Conservation (phyloP, 2,329 filamentous ascomycete species). For the Hymenoscyphus fructigenus region DNA sequence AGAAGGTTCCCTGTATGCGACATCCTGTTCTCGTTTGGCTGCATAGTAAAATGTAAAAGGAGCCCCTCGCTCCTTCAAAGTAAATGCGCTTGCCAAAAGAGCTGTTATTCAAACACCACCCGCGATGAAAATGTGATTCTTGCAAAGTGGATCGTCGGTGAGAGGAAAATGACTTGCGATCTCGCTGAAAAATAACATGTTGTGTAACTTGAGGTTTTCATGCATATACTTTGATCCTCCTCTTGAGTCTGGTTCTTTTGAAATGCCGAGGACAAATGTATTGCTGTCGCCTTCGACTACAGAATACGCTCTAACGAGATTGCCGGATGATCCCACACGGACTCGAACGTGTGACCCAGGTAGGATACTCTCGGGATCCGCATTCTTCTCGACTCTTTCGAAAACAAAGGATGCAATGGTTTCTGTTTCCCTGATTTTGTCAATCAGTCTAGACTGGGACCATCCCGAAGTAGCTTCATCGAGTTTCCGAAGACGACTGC, state of each 20-base stretch:
- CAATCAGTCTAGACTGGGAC: conserved; percentile 41
- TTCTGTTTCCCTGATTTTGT: conserved; percentile 50
- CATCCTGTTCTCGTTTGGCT: conserved; percentile 50
- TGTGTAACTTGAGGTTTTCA: conserved; percentile 46
- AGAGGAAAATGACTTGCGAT: conserved; percentile 51
- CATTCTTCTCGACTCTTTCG: conserved; percentile 50
- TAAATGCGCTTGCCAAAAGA: conserved; percentile 52
- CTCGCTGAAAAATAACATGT: conserved; percentile 50
- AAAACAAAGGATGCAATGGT: conserved; percentile 52
- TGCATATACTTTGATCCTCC: conserved; percentile 63
- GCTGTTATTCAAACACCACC: conserved; percentile 68
- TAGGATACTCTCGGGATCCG: conserved; percentile 35
- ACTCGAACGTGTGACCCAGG: conserved; percentile 56
- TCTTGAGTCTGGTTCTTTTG: conserved; percentile 62
- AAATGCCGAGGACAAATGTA: conserved; percentile 57
- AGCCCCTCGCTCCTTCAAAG: conserved; percentile 56
- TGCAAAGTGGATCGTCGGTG: conserved; percentile 52
- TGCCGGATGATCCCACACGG: conserved; percentile 52
- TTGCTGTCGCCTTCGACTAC: conserved; percentile 52
- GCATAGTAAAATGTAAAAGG: conserved; percentile 59
- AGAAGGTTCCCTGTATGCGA: conserved; percentile 53
- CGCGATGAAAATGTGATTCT: conserved; percentile 61
- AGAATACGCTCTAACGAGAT: conserved; percentile 59
- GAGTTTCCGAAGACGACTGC: conserved; percentile 12
- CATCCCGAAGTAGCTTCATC: conserved; percentile 57